Base-by-base conservation (phyloP, 768 basidiomycete species). In the Dioszegia aurantiaca region DNA sequence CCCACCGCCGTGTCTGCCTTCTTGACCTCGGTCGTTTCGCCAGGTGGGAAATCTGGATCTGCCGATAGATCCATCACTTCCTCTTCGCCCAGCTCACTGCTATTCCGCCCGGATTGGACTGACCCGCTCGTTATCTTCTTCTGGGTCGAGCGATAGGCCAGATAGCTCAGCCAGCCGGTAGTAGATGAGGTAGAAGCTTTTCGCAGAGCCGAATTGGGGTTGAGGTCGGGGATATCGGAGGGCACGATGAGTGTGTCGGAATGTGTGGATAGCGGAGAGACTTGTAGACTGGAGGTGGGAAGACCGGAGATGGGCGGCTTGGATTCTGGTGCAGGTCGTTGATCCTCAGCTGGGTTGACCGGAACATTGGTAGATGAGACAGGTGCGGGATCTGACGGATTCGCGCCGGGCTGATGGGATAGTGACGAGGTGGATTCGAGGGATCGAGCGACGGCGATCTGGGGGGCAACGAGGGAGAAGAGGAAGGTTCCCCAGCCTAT, bases 11-110 rank as follows among this genome's bases (percentile, higher is more conserved):
- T 12, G n/a, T 30, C 46, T 19, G 28, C 27, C 46, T 47, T 47
- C 51, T 37, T 37, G 19, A 10, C 23, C 37, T 31, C 24, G n/a
- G 33, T 19, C 4, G 14, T 11, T 14, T 3, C 4, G 4, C 9
- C 26, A 14, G 39, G 12, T 36, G 71, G 71, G 43, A 73, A 73
- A 28, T 73, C 65, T n/a, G 71, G 68, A 64, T 73, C 71, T 2
- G 46, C 28, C 19, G 67, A 70, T 24, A 73, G 61, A 54, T 73
- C 72, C 72, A 73, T 73, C 24, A 73, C 67, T 30, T 70, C 69
- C 23, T 62, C 58, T 19, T 36, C 41, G 46, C 52, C 48, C 23
- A 33, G n/a, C 31, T 33, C 33, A 23, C 48, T 49, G 30, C 46
- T 47, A 26, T 47, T 28, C 46, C 27, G 23, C 14, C 52, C 36